Conservation (phyloP, 495 filamentous ascomycete species). For the Lepidopterella palustris region DNA sequence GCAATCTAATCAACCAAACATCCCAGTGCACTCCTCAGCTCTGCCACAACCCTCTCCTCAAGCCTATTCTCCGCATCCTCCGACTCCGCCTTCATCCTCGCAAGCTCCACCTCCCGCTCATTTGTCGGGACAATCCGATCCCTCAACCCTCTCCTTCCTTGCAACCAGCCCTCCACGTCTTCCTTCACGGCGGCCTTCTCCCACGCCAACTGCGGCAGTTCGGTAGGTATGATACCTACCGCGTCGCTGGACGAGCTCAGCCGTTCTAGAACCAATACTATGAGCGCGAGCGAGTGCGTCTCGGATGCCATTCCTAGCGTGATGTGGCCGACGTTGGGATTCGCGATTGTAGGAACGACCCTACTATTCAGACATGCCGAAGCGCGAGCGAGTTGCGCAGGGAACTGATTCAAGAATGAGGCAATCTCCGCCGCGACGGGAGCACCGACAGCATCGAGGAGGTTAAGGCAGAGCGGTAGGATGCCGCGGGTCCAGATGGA, state of each 20-base stretch:
- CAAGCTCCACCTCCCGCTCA: constrained; percentile 61
- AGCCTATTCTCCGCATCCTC: constrained; percentile 50
- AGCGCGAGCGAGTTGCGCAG: constrained; percentile 52
- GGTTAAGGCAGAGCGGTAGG: constrained; percentile 82
- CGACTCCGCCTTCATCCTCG: constrained; percentile 32
- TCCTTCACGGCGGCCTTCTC: constrained; percentile 62
- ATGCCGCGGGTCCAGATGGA: constrained; percentile 83
- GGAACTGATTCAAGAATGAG: constrained; percentile 79
- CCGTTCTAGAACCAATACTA: constrained; percentile 57
- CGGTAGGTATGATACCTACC: constrained; percentile 50
- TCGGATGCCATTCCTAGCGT: constrained; percentile 66
- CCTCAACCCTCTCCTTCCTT: constrained; percentile 52
- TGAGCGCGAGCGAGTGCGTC: constrained; percentile 66
- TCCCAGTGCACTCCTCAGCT: constrained; percentile 51
- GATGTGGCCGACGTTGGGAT: constrained; percentile 45
- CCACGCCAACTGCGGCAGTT: constrained; percentile 65
- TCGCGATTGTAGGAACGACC: constrained; percentile 55
- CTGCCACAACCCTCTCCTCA: constrained; percentile 64
- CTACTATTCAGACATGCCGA: constrained; percentile 32
- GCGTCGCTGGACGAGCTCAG: constrained; percentile 54
- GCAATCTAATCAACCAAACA: constrained; percentile 31
- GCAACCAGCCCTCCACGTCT: constrained; percentile 70
- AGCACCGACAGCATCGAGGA: constrained; percentile 72
- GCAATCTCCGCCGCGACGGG: constrained; percentile 73
- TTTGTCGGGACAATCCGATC: constrained; percentile 65